Evolutionary conservation across 1,284 basidiomycete genomes (phyloP).

Genomic region (Takashimella tepidaria): DNA sequence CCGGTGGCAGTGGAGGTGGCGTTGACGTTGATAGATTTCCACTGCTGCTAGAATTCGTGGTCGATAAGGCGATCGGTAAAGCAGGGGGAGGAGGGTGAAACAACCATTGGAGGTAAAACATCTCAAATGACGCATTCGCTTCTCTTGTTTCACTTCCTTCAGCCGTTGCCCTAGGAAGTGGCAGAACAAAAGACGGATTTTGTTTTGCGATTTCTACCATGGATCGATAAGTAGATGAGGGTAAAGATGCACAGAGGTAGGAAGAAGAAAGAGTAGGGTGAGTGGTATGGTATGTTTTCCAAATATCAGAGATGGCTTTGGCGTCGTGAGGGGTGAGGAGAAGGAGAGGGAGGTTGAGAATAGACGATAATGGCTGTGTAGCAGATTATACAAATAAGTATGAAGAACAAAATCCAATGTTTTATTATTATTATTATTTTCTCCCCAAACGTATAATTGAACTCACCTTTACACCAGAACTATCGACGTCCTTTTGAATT

Average conservation of each 20-base stretch:
- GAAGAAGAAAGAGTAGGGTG: slow-evolving; percentile 71
- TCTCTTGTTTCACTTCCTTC: slow-evolving; percentile 48
- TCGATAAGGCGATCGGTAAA: slow-evolving; percentile 25
- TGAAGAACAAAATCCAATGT: no score
- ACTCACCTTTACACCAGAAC: slow-evolving; percentile 45
- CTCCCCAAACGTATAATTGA: no score
- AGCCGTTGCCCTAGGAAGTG: slow-evolving; percentile 55
- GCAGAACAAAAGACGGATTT: slow-evolving; percentile 73
- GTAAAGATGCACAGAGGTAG: slow-evolving; percentile 73
- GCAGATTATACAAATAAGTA: no score
- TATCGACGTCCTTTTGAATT: slow-evolving; percentile 36
- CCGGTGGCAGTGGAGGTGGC: slow-evolving; percentile 27
- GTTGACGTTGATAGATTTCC: slow-evolving; percentile 40
- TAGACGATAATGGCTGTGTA: slow-evolving; percentile 69
- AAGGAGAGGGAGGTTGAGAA: slow-evolving; percentile 70
- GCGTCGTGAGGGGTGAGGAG: slow-evolving; percentile 64
- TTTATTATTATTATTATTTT: no score
- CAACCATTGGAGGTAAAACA: slow-evolving; percentile 82
- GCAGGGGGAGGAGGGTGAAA: slow-evolving; percentile 62
- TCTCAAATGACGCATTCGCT: slow-evolving; percentile 68
- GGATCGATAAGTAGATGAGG: slow-evolving; percentile 63
- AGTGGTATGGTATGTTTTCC: slow-evolving; percentile 83
- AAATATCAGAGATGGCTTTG: slow-evolving; percentile 68
- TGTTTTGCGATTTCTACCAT: slow-evolving; percentile 61
- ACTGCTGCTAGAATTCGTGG: slow-evolving; percentile 17